phyloP scores from a whole-genome alignment of 768 basidiomycete species.

The Boletus subparvulus region DNA sequence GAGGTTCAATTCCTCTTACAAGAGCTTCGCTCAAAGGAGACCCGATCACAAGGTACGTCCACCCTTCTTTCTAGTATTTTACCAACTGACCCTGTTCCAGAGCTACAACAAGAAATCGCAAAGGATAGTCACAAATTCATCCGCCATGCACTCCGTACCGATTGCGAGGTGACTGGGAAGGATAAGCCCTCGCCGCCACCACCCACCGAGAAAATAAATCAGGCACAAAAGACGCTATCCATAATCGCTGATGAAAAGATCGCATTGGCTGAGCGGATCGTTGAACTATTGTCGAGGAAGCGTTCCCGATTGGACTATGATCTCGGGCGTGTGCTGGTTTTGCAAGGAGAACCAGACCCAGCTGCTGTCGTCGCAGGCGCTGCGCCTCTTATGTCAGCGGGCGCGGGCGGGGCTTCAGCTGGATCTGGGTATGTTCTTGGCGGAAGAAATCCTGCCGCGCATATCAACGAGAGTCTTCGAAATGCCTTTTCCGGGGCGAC shows the following conservation, averaged over 20 bases:
- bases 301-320: conserved; percentile 49
- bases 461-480: conserved; percentile 41
- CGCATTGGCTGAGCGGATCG: conserved; percentile 42
- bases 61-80: neutral
- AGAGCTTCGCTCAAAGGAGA: conserved; percentile 47
- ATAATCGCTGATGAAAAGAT: conserved; percentile 45
- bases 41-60: conserved; percentile 39
- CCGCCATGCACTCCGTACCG: conserved; percentile 40
- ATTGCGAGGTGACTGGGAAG: conserved; percentile 27
- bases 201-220: conserved; percentile 32
- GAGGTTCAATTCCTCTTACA: conserved; percentile 49
- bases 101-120: conserved; percentile 44
- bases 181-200: conserved; percentile 32
- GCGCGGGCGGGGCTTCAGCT: conserved; percentile 6
- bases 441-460: conserved; percentile 39
- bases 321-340: conserved; percentile 40
- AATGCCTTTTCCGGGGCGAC: conserved; percentile 34
- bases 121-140: conserved; percentile 45
- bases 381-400: conserved; percentile 22
- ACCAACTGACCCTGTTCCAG: conserved; percentile 20
- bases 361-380: conserved; percentile 32
- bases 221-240: conserved; percentile 28
- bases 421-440: conserved; percentile 33
- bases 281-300: conserved; percentile 45
- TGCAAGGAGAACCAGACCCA: conserved; percentile 45